Conservation (phyloP, 768 basidiomycete genomes). For the Lentinula guzmanii region DNA sequence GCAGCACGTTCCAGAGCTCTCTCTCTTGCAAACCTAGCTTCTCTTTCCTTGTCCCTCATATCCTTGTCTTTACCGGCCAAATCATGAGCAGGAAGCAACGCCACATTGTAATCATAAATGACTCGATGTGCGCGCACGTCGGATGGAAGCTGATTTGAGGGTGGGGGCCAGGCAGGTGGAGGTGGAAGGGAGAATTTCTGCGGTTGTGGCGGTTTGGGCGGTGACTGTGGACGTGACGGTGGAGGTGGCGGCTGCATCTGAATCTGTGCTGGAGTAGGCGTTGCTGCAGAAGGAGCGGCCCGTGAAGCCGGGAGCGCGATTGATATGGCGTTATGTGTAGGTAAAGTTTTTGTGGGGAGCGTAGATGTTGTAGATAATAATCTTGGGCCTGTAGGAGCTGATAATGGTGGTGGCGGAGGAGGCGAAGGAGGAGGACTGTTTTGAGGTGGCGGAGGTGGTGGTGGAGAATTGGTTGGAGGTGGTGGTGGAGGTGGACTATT, state of each 20-base stretch:
- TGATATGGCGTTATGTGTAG: conserved; percentile 3
- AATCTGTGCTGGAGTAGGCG: neutral
- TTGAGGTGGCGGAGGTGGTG: conserved; percentile 10
- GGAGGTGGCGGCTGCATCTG: conserved; percentile 3
- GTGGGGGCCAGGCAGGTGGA: conserved; percentile 56
- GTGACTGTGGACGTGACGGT: neutral
- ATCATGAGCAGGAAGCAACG: neutral
- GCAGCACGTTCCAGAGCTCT: neutral
- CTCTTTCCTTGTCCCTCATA: conserved; percentile 1
- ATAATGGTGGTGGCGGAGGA: conserved; percentile 19
- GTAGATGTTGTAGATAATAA: neutral
- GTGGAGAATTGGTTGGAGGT: conserved; percentile 6
- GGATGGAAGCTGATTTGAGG: conserved; percentile 38
- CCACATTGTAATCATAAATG: conserved; percentile 52
- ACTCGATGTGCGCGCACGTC: conserved; percentile 50
- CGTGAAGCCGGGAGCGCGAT: conserved; percentile 3
- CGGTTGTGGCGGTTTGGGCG: conserved; percentile 6
- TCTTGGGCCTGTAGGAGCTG: conserved; percentile 7
- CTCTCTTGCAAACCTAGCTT: neutral
- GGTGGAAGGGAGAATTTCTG: conserved; percentile 27
- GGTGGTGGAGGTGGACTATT: conserved; percentile 6
- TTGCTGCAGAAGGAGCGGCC: neutral
- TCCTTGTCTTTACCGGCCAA: conserved; percentile 7
- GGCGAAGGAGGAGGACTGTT: conserved; percentile 23
- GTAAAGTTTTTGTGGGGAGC: neutral